These are phyloP conservation scores for Aquilaria malaccensis DNA, from an alignment of 345 rosid species.

Conservation along the genomic window DNA sequence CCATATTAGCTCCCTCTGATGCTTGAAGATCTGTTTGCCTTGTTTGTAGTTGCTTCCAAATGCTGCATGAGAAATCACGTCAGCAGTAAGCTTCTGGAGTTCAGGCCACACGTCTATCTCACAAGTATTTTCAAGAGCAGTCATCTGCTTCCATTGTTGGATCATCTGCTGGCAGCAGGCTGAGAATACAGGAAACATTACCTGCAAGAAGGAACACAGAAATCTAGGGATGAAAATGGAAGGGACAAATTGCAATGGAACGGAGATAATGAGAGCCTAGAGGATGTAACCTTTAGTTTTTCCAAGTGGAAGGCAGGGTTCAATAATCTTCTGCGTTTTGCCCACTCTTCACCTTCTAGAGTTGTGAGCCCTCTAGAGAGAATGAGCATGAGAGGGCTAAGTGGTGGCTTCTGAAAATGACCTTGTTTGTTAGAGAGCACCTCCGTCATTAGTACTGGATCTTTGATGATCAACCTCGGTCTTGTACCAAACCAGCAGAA, in stretches of 20 bases:
- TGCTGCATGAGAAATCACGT: constrained; percentile 38
- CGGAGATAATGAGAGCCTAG: neutral
- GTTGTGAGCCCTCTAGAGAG: constrained; percentile 30
- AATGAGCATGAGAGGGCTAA: constrained; percentile 24
- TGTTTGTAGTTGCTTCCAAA: constrained; percentile 47
- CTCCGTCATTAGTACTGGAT: constrained; percentile 33
- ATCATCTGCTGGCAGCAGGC: constrained; percentile 31
- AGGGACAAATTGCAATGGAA: neutral
- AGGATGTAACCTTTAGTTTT: constrained; percentile 31
- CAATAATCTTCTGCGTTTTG: constrained; percentile 30
- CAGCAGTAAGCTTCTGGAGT: constrained; percentile 36
- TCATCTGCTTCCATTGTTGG: constrained; percentile 31
- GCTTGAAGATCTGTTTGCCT: constrained; percentile 40
- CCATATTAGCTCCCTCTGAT: constrained; percentile 26
- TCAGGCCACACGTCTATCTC: constrained; percentile 47
- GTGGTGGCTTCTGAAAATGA: constrained; percentile 35
- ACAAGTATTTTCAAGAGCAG: constrained; percentile 13
- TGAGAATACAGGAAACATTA: constrained; percentile 30
- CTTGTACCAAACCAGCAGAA: constrained; percentile 34
- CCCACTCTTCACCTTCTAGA: constrained; percentile 45
- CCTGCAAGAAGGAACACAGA: constrained; percentile 14
- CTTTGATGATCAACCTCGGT: constrained; percentile 36
- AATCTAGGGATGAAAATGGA: neutral
- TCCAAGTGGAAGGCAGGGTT: constrained; percentile 46
- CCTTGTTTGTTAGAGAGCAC: constrained; percentile 38